Base-by-base conservation (phyloP, 1,139 yeast species). In the Saccharomyces hybrid region DNA sequence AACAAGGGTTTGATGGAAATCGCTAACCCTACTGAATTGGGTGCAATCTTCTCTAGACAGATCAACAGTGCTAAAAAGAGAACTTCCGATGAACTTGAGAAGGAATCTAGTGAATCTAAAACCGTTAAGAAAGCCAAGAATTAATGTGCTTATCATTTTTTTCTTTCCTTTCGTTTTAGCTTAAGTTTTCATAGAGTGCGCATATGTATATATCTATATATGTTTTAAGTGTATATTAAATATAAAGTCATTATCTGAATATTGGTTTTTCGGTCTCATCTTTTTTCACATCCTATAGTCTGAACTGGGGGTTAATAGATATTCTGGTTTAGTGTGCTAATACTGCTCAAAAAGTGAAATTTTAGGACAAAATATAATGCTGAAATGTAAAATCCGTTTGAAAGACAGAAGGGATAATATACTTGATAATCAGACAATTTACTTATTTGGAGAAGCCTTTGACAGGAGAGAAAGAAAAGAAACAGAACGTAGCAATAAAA, bases 1-100 rank as follows among this genome's bases (percentile, higher is more conserved):
- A 95, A 88, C 65, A 79, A 78, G 67, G 88, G 89, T 50, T 80
- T 90, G 74, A 78, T 86, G 67, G 96, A 89, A 73, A 81, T 90
- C 70, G 86, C 86, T 54, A 84, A 84, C 60, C 90, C 86, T 58
- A 78, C 75, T 8, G 87, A 84, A 51, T 59, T 75, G 52, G 71
- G 71, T 46, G 62, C 71, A 47, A 62, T 75, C 48, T 71, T 75
- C 60, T 64, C 72, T 31, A 68, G 72, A 51, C 73, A 73, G 60
- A 67, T 73, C 57, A 64, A 67, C 52, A 65, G 69, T 53, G 69
- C 71, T 19, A 68, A 66, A 61, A 60, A 64, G 58, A 58, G 59
- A 61, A 54, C 63, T 54, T 58, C 55, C 16, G 59, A 58, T 48
- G 60, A 58, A 53, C 60, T 57, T 48, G 55, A 60, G 24, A 54